Percentiles rank a stretch among this genome's conserved stretches.
Evolutionary conservation across 1,284 basidiomycete species (phyloP).

Genomic region (Trametes hirsuta): DNA sequence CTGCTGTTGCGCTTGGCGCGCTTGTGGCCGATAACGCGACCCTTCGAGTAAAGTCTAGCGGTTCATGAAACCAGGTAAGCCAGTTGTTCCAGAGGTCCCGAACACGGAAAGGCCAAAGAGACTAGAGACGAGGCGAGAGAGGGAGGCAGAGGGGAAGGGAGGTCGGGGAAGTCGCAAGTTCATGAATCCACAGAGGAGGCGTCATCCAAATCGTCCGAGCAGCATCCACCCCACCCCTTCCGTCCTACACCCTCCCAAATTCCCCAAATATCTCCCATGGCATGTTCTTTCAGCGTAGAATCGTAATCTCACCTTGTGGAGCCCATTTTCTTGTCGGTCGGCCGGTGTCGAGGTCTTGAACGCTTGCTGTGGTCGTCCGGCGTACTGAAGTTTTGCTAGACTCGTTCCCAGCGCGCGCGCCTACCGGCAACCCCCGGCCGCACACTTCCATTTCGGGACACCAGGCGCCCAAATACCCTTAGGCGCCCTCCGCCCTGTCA

Average conservation of each 20-base stretch:
- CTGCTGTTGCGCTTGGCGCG: slow-evolving; percentile 96
- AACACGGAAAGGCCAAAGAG: background rate
- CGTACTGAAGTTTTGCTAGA: slow-evolving; percentile 10
- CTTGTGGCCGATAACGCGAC: slow-evolving; percentile 97
- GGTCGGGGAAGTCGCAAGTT: background rate
- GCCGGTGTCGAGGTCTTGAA: slow-evolving; percentile 37
- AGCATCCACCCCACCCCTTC: slow-evolving; percentile 41
- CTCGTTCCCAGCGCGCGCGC: slow-evolving; percentile 5
- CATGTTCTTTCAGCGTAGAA: slow-evolving; percentile 13
- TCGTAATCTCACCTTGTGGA: slow-evolving; percentile 68
- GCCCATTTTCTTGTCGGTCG: slow-evolving; percentile 59
- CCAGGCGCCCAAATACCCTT: slow-evolving; percentile 4
- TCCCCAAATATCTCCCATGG: slow-evolving; percentile 17
- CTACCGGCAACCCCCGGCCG: slow-evolving; percentile 13
- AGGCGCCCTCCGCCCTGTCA: slow-evolving; percentile 11
- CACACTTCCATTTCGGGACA: background rate
- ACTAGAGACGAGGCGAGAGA: background rate
- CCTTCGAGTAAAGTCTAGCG: slow-evolving; percentile 92
- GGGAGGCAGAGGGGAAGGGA: slow-evolving; percentile 6
- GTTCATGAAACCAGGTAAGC: slow-evolving; percentile 14
- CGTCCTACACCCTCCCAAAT: slow-evolving; percentile 22
- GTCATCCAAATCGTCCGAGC: slow-evolving; percentile 41
- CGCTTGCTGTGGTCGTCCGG: slow-evolving; percentile 19
- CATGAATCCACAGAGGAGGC: slow-evolving; percentile 9
- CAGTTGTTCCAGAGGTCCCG: slow-evolving; percentile 2